Evolutionary conservation across 257 asterid species (phyloP).

Genomic region (Paraleonurus japonicus): DNA sequence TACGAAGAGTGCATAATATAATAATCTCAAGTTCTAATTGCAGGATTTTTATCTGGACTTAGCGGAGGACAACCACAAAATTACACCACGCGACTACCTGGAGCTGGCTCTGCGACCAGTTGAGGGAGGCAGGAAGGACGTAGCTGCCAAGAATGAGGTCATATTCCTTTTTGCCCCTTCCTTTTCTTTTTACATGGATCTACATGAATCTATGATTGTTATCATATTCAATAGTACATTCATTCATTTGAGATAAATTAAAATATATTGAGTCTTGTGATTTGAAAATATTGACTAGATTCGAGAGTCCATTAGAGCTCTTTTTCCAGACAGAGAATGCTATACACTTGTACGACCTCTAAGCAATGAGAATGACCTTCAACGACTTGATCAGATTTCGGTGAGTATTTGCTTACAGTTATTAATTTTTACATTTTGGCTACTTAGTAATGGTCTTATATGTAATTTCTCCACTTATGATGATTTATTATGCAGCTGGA

Average conservation of each 20-base stretch:
- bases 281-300: conserved; percentile 45
- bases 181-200: neutral
- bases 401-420: conserved; percentile 44
- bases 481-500: conserved; percentile 49
- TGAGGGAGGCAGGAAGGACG: conserved; percentile 73
- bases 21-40: conserved; percentile 22
- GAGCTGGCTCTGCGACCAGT: conserved; percentile 87
- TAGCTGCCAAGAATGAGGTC: conserved; percentile 94
- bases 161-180: neutral
- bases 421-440: conserved; percentile 8
- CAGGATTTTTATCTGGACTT: conserved; percentile 95
- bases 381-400: conserved; percentile 78
- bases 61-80: conserved; percentile 79
- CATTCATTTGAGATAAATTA: neutral
- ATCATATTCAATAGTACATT: neutral
- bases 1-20: neutral
- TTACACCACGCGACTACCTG: conserved; percentile 98
- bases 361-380: conserved; percentile 83
- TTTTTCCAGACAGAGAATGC: conserved; percentile 97
- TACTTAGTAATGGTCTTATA: neutral
- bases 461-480: conserved; percentile 6
- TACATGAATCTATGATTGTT: neutral
- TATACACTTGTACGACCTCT: conserved; percentile 92
- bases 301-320: conserved; percentile 97
- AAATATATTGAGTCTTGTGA: conserved; percentile 11